Evolutionary conservation across 768 basidiomycete genomes (phyloP).

Genomic region (Pilatotrama ljubarskyi): DNA sequence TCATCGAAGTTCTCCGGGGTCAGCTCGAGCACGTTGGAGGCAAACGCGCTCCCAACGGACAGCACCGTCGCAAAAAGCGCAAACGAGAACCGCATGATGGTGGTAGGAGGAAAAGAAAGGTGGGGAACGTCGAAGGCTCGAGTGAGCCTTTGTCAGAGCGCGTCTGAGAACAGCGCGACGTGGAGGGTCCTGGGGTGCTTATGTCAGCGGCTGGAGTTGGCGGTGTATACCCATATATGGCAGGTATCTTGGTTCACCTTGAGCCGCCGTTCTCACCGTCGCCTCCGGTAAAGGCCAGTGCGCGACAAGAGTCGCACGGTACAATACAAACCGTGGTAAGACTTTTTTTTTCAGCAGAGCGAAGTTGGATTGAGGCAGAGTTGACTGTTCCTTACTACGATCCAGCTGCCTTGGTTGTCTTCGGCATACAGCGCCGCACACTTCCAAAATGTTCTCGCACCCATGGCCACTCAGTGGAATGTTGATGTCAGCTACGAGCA

Average conservation of each 20-base stretch:
- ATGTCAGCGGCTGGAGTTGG: constrained; percentile 3
- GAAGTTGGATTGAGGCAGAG: no score
- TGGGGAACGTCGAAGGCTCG: not conserved
- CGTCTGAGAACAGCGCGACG: constrained; percentile 21
- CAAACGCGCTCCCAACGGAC: constrained; percentile 50
- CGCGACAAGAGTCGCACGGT: not conserved
- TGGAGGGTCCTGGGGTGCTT: constrained; percentile 17
- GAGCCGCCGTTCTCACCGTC: constrained; percentile 6
- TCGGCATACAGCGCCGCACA: no score
- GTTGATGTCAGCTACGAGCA: no score
- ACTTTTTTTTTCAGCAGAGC: no score
- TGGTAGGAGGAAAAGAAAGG: constrained; percentile 1
- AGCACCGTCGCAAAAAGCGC: constrained; percentile 58
- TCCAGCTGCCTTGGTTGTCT: no score
- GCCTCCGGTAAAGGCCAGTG: not conserved
- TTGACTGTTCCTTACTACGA: no score
- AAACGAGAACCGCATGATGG: constrained; percentile 58
- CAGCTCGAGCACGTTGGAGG: constrained; percentile 86
- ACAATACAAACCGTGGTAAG: no score
- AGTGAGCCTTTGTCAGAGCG: constrained; percentile 16
- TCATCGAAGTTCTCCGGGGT: constrained; percentile 72
- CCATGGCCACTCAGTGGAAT: no score
- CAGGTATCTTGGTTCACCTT: constrained; percentile 1
- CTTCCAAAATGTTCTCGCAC: no score
- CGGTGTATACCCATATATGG: not conserved